Evolutionary conservation across 306 rosid species (phyloP), one percentile per base, ranked within the genome.

Genomic region (Lathyrus sativus): DNA sequence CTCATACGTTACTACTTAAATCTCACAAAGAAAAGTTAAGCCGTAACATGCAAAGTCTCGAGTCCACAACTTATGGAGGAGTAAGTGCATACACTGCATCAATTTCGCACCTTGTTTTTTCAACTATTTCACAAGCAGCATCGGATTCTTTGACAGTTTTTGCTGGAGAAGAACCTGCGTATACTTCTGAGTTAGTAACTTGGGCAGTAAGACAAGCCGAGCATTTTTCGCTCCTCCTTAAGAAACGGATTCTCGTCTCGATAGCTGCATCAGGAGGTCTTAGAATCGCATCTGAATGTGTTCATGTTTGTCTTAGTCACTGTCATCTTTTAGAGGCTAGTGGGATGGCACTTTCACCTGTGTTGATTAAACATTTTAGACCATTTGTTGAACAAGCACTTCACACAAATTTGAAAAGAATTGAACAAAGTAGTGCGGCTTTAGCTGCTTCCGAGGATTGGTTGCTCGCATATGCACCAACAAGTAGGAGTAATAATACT

Each of bases 341-440:
- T 9, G 97, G 98, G 0, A 48, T 93, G 82, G 84, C 97, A 11
- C 95, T 93, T 69, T 88, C 96, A 12, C 95, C 96, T 2, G 88
- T 85, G 41, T 57, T 93, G 9, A 67, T 83, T 60, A 90, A 78
- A 74, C 76, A 74, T 29, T 88, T 93, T 61, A 82, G 84, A 81
- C 95, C 96, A 1, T 80, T 83, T 46, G 65, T 90, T 48, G 95
- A 88, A 46, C 71, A 82, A 58, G 93, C 91, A 28, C 42, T 90
- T 64, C 66, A 28, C 45, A 75, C 85, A 49, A 86, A 81, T 76
- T 62, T 93, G 48, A 88, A 79, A 62, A 85, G 96, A 82, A 90
- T 93, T 73, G 96, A 90, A 67, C 96, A 86, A 57, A 86, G 82
- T 60, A 77, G 88, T 73, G 83, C 86, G 48, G 97, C 98, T 11